Evolutionary conservation across 805 yeast genomes (phyloP), one percentile per base, ranked within the genome.

Genomic region (Kazachstania africana): DNA sequence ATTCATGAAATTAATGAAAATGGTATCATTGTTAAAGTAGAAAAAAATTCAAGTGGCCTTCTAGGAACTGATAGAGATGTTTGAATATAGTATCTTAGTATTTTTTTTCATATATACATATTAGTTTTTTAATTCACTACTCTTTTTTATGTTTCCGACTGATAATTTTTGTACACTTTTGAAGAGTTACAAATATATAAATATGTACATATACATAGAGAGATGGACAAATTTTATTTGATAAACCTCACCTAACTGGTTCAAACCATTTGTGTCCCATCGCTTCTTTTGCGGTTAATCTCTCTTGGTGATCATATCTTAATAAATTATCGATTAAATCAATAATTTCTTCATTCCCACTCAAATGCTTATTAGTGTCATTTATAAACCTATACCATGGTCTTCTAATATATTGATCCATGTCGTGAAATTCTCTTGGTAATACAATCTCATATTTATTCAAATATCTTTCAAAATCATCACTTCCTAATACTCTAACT

Each of bases 201-300:
- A n/a, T n/a, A n/a, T n/a, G n/a, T n/a, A n/a, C n/a, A n/a, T n/a
- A n/a, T n/a, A n/a, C n/a, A n/a, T n/a, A n/a, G n/a, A n/a, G n/a
- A n/a, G n/a, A n/a, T n/a, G n/a, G n/a, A n/a, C n/a, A n/a, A n/a
- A n/a, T n/a, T n/a, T n/a, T n/a, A n/a, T n/a, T n/a, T n/a, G n/a
- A 19, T 16, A 28, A 24, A 12, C 8, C 12, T 16, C 38, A 33
- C 25, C 50, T 41, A 12, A 48, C 39, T 10, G 51, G 49, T 15
- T 34, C 46, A 34, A 50, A 50, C 54, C 54, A 49, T 14, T 42
- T 40, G 31, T 84, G 94, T 10, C 59, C 72, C 79, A 84, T 75
- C 17, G 95, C 91, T 54, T 87, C 94, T 53, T 68, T 71, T 1
- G 95, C 95, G 5, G 95, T 83, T 28, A 83, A 66, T 53, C 95